These are phyloP conservation scores for Penicillium sp. DNA, from an alignment of 2,329 filamentous ascomycete genomes.

Conservation along the genomic window DNA sequence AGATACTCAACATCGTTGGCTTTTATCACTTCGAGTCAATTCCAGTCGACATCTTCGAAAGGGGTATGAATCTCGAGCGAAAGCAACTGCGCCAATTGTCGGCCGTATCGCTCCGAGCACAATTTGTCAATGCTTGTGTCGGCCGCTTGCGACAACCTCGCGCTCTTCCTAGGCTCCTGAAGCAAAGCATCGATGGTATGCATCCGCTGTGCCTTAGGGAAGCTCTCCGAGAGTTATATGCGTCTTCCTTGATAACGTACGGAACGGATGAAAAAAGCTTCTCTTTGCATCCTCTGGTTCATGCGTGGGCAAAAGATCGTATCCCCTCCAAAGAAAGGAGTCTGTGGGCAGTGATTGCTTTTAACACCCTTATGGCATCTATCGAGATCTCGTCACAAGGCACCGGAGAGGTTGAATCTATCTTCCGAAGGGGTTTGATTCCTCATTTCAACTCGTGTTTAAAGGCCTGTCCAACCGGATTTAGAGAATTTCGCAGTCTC, in stretches of 20 bases:
- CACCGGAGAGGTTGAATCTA: not conserved
- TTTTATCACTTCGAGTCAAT: not conserved
- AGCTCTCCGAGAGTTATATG: conserved; percentile 12
- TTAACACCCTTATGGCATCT: conserved; percentile 13
- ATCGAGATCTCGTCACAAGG: conserved; percentile 4
- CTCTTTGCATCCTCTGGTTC: conserved; percentile 33
- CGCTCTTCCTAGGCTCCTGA: too few species aligned
- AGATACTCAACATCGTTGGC: not conserved
- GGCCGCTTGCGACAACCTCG: too few species aligned
- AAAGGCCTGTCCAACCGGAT: not conserved
- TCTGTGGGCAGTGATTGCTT: conserved; percentile 11
- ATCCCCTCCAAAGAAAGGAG: conserved; percentile 15
- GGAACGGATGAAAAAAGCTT: conserved; percentile 19
- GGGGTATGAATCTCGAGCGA: not conserved
- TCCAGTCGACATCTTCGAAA: not conserved
- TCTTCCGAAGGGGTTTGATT: not conserved
- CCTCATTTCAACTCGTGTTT: not conserved
- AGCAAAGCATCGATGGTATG: too few species aligned
- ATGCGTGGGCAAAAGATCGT: conserved; percentile 29
- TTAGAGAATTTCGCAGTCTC: not conserved
- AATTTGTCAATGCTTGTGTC: too few species aligned
- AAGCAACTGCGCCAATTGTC: too few species aligned
- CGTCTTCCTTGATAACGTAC: conserved; percentile 17
- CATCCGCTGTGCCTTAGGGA: conserved; percentile 7
- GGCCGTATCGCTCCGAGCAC: too few species aligned